Percentiles rank a stretch among this genome's conserved stretches.
Conservation (phyloP, 768 basidiomycete species). For the Porpolomopsis calyptriformis region DNA sequence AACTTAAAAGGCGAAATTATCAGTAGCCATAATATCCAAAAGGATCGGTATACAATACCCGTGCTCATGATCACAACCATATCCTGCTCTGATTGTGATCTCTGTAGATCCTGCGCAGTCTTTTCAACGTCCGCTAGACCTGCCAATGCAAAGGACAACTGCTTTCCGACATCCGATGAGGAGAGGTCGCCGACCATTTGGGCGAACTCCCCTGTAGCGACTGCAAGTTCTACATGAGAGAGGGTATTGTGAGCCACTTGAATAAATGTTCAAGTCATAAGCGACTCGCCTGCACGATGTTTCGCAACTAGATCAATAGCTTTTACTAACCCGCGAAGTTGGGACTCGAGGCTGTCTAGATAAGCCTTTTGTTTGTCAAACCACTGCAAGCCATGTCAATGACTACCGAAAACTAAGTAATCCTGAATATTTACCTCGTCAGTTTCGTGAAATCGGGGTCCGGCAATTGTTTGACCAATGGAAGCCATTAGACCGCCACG, state of each 20-base stretch:
- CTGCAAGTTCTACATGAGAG: constrained; percentile 48
- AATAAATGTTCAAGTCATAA: neutral
- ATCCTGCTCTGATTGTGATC: constrained; percentile 71
- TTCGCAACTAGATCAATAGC: constrained; percentile 80
- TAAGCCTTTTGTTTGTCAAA: constrained; percentile 81
- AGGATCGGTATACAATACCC: constrained; percentile 26
- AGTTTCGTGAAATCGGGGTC: constrained; percentile 77
- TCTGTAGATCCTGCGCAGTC: constrained; percentile 64
- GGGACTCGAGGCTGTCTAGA: constrained; percentile 83
- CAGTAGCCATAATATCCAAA: neutral
- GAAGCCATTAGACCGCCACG: constrained; percentile 76
- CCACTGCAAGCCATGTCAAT: constrained; percentile 44
- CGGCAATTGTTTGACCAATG: constrained; percentile 68
- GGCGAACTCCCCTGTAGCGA: constrained; percentile 70
- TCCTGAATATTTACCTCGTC: constrained; percentile 55
- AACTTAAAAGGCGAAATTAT: constrained; percentile 29
- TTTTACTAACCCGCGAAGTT: constrained; percentile 77
- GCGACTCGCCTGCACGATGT: constrained; percentile 56
- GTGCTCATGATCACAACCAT: constrained; percentile 72
- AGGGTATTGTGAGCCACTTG: neutral
- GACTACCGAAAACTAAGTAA: neutral
- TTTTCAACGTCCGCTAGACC: constrained; percentile 66
- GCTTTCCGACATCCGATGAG: constrained; percentile 62
- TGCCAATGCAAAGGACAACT: constrained; percentile 59
- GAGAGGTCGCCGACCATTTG: constrained; percentile 60